These are phyloP conservation scores for Coprinellus micaceus DNA, from an alignment of 768 basidiomycete species.

Conservation along the genomic window DNA sequence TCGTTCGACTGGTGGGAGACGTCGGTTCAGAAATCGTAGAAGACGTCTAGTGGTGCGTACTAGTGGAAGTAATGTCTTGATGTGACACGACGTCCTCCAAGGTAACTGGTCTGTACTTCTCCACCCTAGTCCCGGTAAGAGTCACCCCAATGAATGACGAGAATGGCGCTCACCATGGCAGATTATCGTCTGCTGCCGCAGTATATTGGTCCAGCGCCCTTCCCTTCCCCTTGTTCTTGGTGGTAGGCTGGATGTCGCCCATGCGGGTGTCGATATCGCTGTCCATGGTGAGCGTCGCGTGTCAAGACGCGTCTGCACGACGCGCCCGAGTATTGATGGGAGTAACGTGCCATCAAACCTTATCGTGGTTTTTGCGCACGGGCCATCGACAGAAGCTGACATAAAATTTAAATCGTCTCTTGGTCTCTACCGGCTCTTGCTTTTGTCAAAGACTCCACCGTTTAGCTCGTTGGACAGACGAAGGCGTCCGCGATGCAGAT, in stretches of 20 bases:
- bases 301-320: slow-evolving; percentile 16
- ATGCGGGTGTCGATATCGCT: slow-evolving; percentile 55
- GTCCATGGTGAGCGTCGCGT: slow-evolving; percentile 39
- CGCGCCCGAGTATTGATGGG: slow-evolving; percentile 11
- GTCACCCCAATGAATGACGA: slow-evolving; percentile 1
- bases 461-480: slow-evolving; percentile 86
- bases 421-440: slow-evolving; percentile 48
- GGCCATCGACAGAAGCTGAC: slow-evolving; percentile 41
- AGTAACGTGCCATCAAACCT: slow-evolving; percentile 22
- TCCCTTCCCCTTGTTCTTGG: slow-evolving; percentile 64
- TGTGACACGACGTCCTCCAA: slow-evolving; percentile 96
- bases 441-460: slow-evolving; percentile 94
- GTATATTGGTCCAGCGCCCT: slow-evolving; percentile 49
- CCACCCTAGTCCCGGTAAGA: slow-evolving; percentile 63
- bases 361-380: slow-evolving; percentile 34
- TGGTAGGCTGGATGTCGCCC: slow-evolving; percentile 41
- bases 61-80: slow-evolving; percentile 90
- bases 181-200: slow-evolving; percentile 47
- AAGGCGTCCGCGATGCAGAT: slow-evolving; percentile 89
- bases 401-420: slow-evolving; percentile 20
- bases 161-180: slow-evolving; percentile 70
- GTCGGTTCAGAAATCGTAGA: slow-evolving; percentile 10
- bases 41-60: slow-evolving; percentile 45
- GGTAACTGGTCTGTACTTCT: slow-evolving; percentile 92
- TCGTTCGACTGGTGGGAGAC: slow-evolving; percentile 70